Conservation (phyloP, 768 basidiomycete genomes). For the Mycena epipterygia region DNA sequence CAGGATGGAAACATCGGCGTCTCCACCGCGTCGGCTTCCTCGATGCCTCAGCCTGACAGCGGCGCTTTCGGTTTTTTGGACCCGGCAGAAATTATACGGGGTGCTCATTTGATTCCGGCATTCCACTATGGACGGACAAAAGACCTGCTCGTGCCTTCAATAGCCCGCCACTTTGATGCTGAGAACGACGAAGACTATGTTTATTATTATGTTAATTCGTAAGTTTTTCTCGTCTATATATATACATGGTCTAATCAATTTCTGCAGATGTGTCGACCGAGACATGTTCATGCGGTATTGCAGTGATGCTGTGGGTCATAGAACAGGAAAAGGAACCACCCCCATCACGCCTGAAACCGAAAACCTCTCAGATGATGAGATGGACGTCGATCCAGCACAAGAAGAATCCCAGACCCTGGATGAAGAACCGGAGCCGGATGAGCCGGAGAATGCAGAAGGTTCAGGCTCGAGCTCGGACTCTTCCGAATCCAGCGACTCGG, state of each 20-base stretch:
- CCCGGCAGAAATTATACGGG: too few species aligned
- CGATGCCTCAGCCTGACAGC: too few species aligned
- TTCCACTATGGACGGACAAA: too few species aligned
- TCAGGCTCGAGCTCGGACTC: not conserved
- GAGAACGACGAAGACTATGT: too few species aligned
- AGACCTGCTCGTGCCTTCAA: too few species aligned
- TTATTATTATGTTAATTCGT: too few species aligned
- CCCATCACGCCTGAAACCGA: not conserved
- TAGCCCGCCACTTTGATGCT: too few species aligned
- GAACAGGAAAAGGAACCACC: not conserved
- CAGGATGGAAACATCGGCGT: too few species aligned
- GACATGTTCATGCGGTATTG: not conserved
- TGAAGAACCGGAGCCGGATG: not conserved
- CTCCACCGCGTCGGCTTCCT: too few species aligned
- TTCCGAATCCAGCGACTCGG: not conserved
- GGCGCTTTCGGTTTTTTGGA: too few species aligned
- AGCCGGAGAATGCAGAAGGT: not conserved
- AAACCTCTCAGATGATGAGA: not conserved
- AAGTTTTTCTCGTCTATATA: not conserved
- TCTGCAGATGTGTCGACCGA: not conserved
- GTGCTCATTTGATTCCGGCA: too few species aligned
- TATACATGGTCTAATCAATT: not conserved
- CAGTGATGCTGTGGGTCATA: not conserved
- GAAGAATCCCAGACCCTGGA: not conserved
- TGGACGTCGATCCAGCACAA: not conserved